Conservation (phyloP, 2,329 filamentous ascomycete species). For the Pseudogymnoascus sp. region DNA sequence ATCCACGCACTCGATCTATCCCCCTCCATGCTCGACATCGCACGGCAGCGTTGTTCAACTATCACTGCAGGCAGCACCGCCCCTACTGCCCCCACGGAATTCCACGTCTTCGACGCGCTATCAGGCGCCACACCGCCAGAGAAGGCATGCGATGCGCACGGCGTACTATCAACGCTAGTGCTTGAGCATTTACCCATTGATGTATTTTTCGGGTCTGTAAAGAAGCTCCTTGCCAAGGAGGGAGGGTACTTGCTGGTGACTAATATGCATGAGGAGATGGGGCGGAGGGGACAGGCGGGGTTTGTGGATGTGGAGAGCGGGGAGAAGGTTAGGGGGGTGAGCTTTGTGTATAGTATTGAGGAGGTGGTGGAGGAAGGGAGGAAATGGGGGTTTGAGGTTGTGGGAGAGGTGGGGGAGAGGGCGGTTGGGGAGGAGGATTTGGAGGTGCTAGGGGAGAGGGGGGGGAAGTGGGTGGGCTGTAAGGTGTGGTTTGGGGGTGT, state of each 20-base stretch:
- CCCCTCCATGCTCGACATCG: constrained; percentile 48
- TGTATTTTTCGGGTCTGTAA: constrained; percentile 41
- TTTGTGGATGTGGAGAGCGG: constrained; percentile 47
- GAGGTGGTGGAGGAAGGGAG: constrained; percentile 45
- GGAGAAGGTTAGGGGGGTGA: constrained; percentile 50
- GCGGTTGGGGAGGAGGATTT: constrained; percentile 38
- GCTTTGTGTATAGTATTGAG: constrained; percentile 46
- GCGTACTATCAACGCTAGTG: constrained; percentile 53
- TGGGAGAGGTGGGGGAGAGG: constrained; percentile 35
- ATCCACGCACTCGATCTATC: constrained; percentile 44
- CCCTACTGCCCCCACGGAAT: constrained; percentile 7
- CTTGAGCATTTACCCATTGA: constrained; percentile 52
- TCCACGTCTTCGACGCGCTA: constrained; percentile 22
- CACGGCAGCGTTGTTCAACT: constrained; percentile 25
- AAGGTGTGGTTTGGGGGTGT: constrained; percentile 46
- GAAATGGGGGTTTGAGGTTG: constrained; percentile 37
- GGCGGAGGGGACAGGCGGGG: constrained; percentile 48
- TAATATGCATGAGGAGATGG: constrained; percentile 63
- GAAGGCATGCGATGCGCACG: constrained; percentile 25
- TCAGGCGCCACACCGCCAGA: constrained; percentile 21
- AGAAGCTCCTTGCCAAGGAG: constrained; percentile 34
- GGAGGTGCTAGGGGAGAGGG: constrained; percentile 45
- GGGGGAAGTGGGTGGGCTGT: constrained; percentile 55
- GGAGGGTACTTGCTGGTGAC: constrained; percentile 50
- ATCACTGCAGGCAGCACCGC: not conserved